Conservation (phyloP, 2,329 filamentous ascomycete species). For the Claviceps africana region DNA sequence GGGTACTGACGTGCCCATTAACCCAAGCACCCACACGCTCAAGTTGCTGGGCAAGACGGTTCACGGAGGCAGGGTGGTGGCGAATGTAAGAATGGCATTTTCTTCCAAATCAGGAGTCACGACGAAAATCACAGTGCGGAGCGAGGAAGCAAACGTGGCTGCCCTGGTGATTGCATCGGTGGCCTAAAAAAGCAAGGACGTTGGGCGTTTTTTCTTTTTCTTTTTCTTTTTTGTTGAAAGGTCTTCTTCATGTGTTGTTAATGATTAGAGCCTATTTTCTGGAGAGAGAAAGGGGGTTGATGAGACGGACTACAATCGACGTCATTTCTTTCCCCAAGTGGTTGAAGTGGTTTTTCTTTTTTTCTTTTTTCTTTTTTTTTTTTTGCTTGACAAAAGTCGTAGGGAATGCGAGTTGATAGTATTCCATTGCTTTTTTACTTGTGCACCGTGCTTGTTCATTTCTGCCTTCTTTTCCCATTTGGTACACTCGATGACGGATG, state of each 20-base stretch:
- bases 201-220: slow-evolving; percentile 15
- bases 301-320: not conserved
- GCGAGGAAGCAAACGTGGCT: slow-evolving; percentile 86
- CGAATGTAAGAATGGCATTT: slow-evolving; percentile 82
- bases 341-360: not conserved
- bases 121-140: slow-evolving; percentile 83
- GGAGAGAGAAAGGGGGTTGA: not conserved
- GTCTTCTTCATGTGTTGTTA: slow-evolving; percentile 18
- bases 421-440: no score
- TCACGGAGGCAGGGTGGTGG: slow-evolving; percentile 75
- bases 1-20: slow-evolving; percentile 81
- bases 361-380: not conserved
- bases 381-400: no score
- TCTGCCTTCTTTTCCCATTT: no score
- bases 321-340: not conserved
- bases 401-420: no score
- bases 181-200: slow-evolving; percentile 39
- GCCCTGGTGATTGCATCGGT: slow-evolving; percentile 72
- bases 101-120: slow-evolving; percentile 87
- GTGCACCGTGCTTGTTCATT: no score
- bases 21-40: slow-evolving; percentile 79
- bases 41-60: slow-evolving; percentile 95
- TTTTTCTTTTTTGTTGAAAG: slow-evolving; percentile 8
- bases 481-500: no score
- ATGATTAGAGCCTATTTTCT: slow-evolving; percentile 13